phyloP scores from a whole-genome alignment of 2,329 filamentous ascomycete genomes.

The Colletotrichum falcatum region DNA sequence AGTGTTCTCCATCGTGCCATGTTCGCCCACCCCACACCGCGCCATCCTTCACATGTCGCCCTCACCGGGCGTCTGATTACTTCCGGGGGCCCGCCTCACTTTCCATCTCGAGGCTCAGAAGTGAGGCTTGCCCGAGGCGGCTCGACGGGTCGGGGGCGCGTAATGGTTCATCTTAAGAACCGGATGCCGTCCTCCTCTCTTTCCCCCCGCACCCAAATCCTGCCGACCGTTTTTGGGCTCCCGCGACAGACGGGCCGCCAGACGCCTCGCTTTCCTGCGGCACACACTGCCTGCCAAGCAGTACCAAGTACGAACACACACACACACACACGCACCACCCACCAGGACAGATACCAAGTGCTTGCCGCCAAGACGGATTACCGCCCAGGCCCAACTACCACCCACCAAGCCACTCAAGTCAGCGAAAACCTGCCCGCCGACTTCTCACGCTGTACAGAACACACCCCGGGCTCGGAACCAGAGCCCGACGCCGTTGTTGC shows the following conservation, averaged over 20 bases:
- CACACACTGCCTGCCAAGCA: background rate
- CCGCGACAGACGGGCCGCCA: constrained; percentile 3
- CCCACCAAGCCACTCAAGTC: constrained; percentile 14
- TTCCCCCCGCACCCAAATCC: background rate
- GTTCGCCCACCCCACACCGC: constrained; percentile 30
- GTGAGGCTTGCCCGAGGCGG: constrained; percentile 14
- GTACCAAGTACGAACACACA: too few species aligned
- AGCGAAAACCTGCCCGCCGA: constrained; percentile 21
- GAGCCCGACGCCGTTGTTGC: constrained; percentile 16
- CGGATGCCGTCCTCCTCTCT: constrained; percentile 19
- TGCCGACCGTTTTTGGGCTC: constrained; percentile 25
- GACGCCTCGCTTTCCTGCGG: background rate
- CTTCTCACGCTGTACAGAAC: too few species aligned
- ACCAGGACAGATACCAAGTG: background rate
- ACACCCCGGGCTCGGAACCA: too few species aligned
- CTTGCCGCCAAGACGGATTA: too few species aligned
- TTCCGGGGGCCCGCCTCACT: constrained; percentile 33
- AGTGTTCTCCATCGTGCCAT: constrained; percentile 34
- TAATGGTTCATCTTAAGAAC: constrained; percentile 34
- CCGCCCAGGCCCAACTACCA: background rate
- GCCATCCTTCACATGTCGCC: constrained; percentile 19
- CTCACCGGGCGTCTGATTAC: constrained; percentile 23
- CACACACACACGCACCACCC: background rate
- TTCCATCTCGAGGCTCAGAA: constrained; percentile 22
- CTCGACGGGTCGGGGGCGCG: background rate